phyloP scores from a whole-genome alignment of 1,284 basidiomycete species.

The Neotropicomus parvogracilis region DNA sequence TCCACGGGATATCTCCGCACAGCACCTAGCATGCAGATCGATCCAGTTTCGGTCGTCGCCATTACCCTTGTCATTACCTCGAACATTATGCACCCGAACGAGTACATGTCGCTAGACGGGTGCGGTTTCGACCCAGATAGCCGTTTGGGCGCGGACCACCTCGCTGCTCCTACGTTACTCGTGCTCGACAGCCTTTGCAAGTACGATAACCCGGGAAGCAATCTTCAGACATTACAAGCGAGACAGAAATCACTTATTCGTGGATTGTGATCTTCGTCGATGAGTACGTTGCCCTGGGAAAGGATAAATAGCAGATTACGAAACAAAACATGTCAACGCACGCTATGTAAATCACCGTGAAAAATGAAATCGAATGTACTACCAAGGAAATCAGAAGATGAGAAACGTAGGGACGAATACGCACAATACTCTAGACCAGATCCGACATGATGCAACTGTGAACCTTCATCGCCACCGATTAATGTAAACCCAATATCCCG shows the following conservation, averaged over 20 bases:
- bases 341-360: slow-evolving; percentile 10
- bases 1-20: slow-evolving; percentile 15
- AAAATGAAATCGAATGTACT: slow-evolving; percentile 14
- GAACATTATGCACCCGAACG: slow-evolving; percentile 11
- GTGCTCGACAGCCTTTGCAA: slow-evolving; percentile 5
- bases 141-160: slow-evolving; percentile 12
- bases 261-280: slow-evolving; percentile 1
- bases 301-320: not conserved
- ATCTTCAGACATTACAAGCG: not conserved
- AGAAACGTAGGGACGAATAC: not conserved
- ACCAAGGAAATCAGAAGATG: not conserved
- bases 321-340: not conserved
- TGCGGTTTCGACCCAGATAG: not conserved
- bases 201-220: slow-evolving; percentile 6
- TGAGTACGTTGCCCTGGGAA: slow-evolving; percentile 10
- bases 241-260: slow-evolving; percentile 15
- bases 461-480: not conserved
- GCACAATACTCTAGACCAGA: slow-evolving; percentile 8
- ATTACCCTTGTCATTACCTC: slow-evolving; percentile 4
- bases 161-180: not conserved
- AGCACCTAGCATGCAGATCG: not conserved
- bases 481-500: not conserved
- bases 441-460: not conserved
- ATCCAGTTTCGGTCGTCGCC: no score
- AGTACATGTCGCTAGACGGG: slow-evolving; percentile 9